A percentile compares a stretch with the other conserved stretches of the same genome.
Conservation (phyloP, 148 eudicot species). For the Arctostaphylos glauca region DNA sequence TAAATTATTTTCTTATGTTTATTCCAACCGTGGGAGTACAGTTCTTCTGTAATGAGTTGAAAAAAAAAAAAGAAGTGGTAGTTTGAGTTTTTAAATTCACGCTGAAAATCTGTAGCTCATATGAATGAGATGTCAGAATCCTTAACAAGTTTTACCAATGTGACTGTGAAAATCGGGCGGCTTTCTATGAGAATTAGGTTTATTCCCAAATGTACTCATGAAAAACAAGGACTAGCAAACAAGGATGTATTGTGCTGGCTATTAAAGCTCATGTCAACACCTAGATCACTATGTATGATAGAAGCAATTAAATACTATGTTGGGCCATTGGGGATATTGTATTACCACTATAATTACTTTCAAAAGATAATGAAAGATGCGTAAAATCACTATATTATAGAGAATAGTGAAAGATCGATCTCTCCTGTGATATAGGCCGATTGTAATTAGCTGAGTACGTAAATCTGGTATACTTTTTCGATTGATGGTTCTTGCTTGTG, state of each 20-base stretch:
- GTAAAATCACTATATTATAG: no score
- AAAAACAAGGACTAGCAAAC: no score
- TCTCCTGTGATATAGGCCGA: no score
- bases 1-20: neutral
- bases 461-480: no score
- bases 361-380: no score
- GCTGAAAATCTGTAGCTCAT: neutral
- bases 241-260: neutral
- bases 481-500: no score
- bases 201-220: neutral
- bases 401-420: no score
- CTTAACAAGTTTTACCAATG: neutral
- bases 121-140: neutral
- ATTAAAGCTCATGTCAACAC: neutral
- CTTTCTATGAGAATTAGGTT: neutral
- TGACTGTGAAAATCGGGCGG: neutral
- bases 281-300: neutral
- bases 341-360: no score
- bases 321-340: no score
- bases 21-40: neutral
- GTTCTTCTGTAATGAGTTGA: neutral
- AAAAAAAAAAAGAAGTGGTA: no score
- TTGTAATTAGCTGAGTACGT: no score
- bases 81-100: neutral
- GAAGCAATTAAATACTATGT: neutral